Evolutionary conservation across 352 stramenopile species (phyloP), one percentile per base, ranked within the genome.

Genomic region (Thalassiosira ordinaria): DNA sequence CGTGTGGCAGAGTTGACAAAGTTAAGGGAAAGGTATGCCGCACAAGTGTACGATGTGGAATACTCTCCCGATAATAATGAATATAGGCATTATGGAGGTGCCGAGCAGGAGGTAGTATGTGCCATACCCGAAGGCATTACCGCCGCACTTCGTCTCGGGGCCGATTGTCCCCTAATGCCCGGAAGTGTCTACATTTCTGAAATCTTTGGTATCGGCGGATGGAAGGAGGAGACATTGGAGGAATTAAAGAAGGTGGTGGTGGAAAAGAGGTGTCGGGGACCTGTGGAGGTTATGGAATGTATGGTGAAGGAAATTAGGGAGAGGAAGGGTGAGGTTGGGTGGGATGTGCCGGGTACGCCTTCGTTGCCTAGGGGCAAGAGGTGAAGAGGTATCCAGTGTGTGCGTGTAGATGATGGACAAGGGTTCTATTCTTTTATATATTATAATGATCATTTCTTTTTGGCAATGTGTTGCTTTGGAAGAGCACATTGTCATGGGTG

Each of bases 201-300:
- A 49, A 77, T 92, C 31, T 86, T 90, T 49, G 87, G 87, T 22
- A 62, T 91, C 11, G 81, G 79, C 53, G 87, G 85, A 62, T 92
- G 87, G 87, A 61, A 89, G 18, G 66, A 86, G 47, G 49, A 35
- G 1, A 60, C 71, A 20, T 74, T 87, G 29, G 31, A 84, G 6
- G 64, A 78, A 24, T 77, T 89, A 56, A 84, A 78, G 52, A 55
- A 39, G 33, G 29, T 49, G 47, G 31, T 72, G 4, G 35, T 33
- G 4, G 63, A 84, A n/a, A 68, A 55, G 0, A 56, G 52, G 29
- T 82, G 84, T 64, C 27, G 35, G 18, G 66, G 80, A 44, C 78
- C 74, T 20, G 41, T 84, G 18, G 78, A 85, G 11, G 66, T 91
- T 16, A 86, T 91, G 61, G 47, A 87, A 18, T 26, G 49, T 13